Percentiles rank a stretch among this genome's conserved stretches.
Evolutionary conservation across 176 grass and related monocot species (phyloP).

Genomic region (Triticum dicoccoides): DNA sequence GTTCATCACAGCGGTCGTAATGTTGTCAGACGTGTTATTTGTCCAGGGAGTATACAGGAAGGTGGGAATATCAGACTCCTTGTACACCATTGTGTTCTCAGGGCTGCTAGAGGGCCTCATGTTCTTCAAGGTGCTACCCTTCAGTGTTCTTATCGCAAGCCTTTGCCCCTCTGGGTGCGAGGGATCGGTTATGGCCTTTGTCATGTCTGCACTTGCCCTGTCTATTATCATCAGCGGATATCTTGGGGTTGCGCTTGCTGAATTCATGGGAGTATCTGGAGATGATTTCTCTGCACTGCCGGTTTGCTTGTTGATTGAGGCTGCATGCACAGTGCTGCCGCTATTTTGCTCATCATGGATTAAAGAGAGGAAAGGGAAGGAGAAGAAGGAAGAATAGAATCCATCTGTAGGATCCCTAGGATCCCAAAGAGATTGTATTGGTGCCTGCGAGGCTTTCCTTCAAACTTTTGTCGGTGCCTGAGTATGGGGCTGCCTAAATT

Average conservation of each 20-base stretch:
- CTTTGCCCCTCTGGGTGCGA: slow-evolving; percentile 83
- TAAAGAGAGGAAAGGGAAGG: slow-evolving; percentile 46
- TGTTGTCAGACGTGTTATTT: slow-evolving; percentile 80
- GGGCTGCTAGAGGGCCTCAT: slow-evolving; percentile 73
- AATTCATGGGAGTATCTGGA: slow-evolving; percentile 57
- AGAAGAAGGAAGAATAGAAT: slow-evolving; percentile 74
- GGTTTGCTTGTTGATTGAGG: slow-evolving; percentile 62
- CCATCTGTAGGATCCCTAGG: background rate
- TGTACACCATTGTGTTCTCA: slow-evolving; percentile 79
- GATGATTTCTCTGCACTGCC: slow-evolving; percentile 68
- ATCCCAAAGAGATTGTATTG: background rate
- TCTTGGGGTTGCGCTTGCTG: slow-evolving; percentile 78
- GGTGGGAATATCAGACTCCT: slow-evolving; percentile 64
- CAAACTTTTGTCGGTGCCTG: background rate
- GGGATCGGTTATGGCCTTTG: slow-evolving; percentile 88
- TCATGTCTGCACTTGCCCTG: slow-evolving; percentile 80
- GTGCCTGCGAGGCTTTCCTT: background rate
- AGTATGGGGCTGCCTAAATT: background rate
- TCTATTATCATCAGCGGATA: slow-evolving; percentile 72
- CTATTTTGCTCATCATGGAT: slow-evolving; percentile 59
- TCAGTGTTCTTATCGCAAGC: slow-evolving; percentile 73
- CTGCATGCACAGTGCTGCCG: slow-evolving; percentile 64
- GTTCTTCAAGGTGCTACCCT: slow-evolving; percentile 74
- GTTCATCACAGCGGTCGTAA: slow-evolving; percentile 51
- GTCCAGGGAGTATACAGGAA: slow-evolving; percentile 74